Conservation (phyloP, 768 basidiomycete genomes). For the Brasilioporus rufonigricans region DNA sequence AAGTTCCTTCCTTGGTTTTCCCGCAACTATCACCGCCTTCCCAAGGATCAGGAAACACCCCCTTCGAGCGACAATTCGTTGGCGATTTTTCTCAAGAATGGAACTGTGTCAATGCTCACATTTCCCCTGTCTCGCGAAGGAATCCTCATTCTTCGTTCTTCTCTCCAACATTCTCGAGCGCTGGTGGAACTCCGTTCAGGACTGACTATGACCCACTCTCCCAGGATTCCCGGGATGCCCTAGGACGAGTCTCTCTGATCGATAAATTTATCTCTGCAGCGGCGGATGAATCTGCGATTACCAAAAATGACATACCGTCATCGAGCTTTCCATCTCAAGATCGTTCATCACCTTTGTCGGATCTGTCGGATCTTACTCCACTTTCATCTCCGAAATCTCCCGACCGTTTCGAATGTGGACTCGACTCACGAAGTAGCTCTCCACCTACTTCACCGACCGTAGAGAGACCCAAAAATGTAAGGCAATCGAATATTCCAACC, state of each 20-base stretch:
- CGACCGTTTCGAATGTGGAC: not conserved
- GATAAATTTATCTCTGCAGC: conserved; percentile 29
- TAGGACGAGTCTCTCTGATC: conserved; percentile 24
- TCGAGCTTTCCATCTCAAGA: conserved; percentile 5
- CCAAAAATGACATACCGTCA: not conserved
- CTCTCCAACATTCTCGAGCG: not conserved
- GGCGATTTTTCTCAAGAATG: conserved; percentile 19
- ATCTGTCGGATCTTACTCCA: conserved; percentile 30
- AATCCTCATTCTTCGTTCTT: not conserved
- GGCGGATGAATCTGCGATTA: conserved; percentile 9
- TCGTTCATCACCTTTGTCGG: conserved; percentile 25
- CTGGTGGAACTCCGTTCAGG: not conserved
- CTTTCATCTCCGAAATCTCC: conserved; percentile 25
- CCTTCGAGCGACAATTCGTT: conserved; percentile 31
- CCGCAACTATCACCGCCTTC: conserved; percentile 30
- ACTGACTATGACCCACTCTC: not conserved
- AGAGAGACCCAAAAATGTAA: not conserved
- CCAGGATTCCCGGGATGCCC: conserved; percentile 7
- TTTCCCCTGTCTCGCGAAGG: conserved; percentile 25
- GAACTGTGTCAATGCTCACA: conserved; percentile 12
- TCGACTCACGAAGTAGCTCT: conserved; percentile 10
- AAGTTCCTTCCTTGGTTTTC: conserved; percentile 14
- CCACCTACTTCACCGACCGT: conserved; percentile 19
- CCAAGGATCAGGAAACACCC: conserved; percentile 24
- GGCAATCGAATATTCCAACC: not conserved